phyloP scores from a whole-genome alignment of 768 basidiomycete genomes.

The Phylloporus sp. region DNA sequence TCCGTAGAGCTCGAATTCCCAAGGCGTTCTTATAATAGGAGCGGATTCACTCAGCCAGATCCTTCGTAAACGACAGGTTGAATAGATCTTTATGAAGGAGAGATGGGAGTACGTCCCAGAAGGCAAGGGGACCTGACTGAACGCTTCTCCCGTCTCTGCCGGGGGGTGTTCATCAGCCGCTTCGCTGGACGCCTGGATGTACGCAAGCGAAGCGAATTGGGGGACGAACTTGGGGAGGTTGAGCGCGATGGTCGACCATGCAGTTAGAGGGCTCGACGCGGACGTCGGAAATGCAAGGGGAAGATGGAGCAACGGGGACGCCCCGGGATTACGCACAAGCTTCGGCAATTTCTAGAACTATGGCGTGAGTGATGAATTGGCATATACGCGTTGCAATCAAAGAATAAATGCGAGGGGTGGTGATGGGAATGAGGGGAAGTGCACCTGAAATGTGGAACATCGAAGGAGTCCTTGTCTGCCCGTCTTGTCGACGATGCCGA shows the following conservation, averaged over 20 bases:
- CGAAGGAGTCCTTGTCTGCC: slow-evolving; percentile 59
- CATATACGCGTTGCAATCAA: background rate
- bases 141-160: slow-evolving; percentile 17
- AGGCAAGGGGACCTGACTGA: slow-evolving; percentile 35
- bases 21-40: slow-evolving; percentile 52
- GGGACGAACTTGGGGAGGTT: slow-evolving; percentile 57
- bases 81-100: slow-evolving; percentile 72
- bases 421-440: slow-evolving; percentile 1
- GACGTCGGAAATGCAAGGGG: slow-evolving; percentile 61
- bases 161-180: slow-evolving; percentile 19
- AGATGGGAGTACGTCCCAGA: slow-evolving; percentile 59
- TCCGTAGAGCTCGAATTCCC: slow-evolving; percentile 74
- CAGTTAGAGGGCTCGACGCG: slow-evolving; percentile 56
- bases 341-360: slow-evolving; percentile 49
- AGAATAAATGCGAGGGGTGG: background rate
- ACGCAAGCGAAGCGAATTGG: slow-evolving; percentile 53
- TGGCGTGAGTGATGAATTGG: slow-evolving; percentile 9
- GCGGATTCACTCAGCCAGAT: slow-evolving; percentile 70
- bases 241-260: slow-evolving; percentile 66
- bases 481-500: slow-evolving; percentile 64
- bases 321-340: slow-evolving; percentile 37
- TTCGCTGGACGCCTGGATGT: slow-evolving; percentile 22
- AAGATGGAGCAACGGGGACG: slow-evolving; percentile 63
- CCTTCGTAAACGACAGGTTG: slow-evolving; percentile 70
- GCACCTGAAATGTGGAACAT: slow-evolving; percentile 80